Evolutionary conservation across 176 grass and related monocot genomes (phyloP).

Genomic region (Musa beccarii): DNA sequence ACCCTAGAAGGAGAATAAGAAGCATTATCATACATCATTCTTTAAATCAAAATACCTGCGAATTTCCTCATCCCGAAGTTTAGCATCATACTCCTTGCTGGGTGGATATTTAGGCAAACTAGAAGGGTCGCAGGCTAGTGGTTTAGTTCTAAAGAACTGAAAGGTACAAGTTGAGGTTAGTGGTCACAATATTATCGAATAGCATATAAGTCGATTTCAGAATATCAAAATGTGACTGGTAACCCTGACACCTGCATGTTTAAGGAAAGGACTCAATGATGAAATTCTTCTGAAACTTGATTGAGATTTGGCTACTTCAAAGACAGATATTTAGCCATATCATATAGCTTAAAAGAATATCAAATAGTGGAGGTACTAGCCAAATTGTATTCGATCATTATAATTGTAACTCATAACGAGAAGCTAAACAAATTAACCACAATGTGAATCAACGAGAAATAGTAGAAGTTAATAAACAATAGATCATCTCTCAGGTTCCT

Average conservation of each 20-base stretch:
- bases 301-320: too few species aligned
- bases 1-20: background rate
- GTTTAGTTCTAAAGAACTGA: conserved; percentile 70
- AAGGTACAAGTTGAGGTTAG: conserved; percentile 11
- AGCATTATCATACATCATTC: background rate
- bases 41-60: conserved; percentile 22
- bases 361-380: background rate
- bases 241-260: background rate
- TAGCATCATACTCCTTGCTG: conserved; percentile 91
- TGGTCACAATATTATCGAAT: conserved; percentile 2
- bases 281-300: too few species aligned
- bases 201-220: background rate
- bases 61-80: conserved; percentile 57
- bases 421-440: background rate
- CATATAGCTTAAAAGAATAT: too few species aligned
- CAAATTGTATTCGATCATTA: background rate
- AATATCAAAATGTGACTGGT: background rate
- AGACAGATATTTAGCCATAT: too few species aligned
- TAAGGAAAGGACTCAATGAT: too few species aligned
- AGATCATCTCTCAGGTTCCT: too few species aligned
- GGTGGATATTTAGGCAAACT: conserved; percentile 70
- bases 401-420: background rate
- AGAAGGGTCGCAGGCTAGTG: conserved; percentile 59
- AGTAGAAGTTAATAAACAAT: too few species aligned
- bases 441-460: too few species aligned